phyloP scores from a whole-genome alignment of 371 early-diverging fungal species.

The Rhizopus delemar region DNA sequence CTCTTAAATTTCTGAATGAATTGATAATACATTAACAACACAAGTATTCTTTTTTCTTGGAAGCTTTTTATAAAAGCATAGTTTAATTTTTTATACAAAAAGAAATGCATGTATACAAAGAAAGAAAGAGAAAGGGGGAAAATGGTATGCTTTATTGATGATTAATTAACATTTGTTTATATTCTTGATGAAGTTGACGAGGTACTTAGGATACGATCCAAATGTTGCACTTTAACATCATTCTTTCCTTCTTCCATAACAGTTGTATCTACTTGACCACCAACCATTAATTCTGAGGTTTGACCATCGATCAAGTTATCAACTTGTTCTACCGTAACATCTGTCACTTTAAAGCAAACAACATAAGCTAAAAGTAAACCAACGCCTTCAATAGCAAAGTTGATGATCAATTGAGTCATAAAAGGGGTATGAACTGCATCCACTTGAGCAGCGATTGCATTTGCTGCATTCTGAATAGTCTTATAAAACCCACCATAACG shows the following conservation, averaged over 20 bases:
- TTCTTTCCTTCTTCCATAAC: slow-evolving; percentile 1
- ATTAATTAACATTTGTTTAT: too few species aligned
- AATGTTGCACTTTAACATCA: not conserved
- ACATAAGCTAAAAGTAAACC: slow-evolving; percentile 33
- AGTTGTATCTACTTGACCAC: slow-evolving; percentile 29
- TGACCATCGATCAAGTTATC: slow-evolving; percentile 30
- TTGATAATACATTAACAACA: too few species aligned
- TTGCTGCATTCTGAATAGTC: slow-evolving; percentile 75
- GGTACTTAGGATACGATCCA: not conserved
- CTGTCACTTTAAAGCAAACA: slow-evolving; percentile 38
- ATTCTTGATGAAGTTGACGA: too few species aligned
- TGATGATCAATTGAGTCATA: slow-evolving; percentile 34
- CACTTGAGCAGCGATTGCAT: slow-evolving; percentile 55
- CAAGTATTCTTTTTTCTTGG: too few species aligned
- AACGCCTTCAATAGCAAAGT: slow-evolving; percentile 29
- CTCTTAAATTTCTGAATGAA: too few species aligned
- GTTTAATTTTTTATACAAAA: not conserved
- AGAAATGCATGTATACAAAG: not conserved
- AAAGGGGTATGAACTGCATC: slow-evolving; percentile 28
- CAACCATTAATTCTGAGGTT: slow-evolving; percentile 25
- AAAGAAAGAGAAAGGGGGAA: not conserved
- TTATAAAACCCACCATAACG: slow-evolving; percentile 85
- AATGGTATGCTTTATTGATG: not conserved
- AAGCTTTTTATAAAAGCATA: too few species aligned
- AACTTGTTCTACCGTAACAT: slow-evolving; percentile 38